phyloP scores from a whole-genome alignment of 805 yeast genomes.

The Teunomyces kruisii region DNA sequence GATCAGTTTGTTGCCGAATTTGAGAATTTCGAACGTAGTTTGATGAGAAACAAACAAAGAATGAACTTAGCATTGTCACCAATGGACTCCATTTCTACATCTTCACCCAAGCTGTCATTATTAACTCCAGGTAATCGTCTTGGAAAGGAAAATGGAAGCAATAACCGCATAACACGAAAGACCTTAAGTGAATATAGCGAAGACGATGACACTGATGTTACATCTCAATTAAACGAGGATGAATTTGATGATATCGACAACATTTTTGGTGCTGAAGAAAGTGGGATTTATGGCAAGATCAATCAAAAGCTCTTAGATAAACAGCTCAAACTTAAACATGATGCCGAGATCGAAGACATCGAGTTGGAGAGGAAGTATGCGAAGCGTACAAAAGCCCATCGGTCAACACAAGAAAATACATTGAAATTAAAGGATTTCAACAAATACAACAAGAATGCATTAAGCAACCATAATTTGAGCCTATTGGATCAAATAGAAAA shows the following conservation, averaged over 20 bases:
- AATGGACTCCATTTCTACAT: slow-evolving; percentile 23
- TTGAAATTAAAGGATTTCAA: slow-evolving; percentile 31
- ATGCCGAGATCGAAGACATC: slow-evolving; percentile 35
- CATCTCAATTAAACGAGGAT: slow-evolving; percentile 38
- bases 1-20: slow-evolving; percentile 8
- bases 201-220: slow-evolving; percentile 36
- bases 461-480: slow-evolving; percentile 10
- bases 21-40: slow-evolving; percentile 6
- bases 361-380: slow-evolving; percentile 23
- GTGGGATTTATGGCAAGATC: slow-evolving; percentile 32
- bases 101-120: slow-evolving; percentile 21
- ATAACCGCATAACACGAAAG: slow-evolving; percentile 15
- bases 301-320: slow-evolving; percentile 23
- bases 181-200: slow-evolving; percentile 40
- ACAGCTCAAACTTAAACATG: slow-evolving; percentile 23
- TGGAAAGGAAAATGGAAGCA: slow-evolving; percentile 2
- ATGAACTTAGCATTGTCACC: slow-evolving; percentile 14
- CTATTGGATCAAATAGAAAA: slow-evolving; percentile 25
- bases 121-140: slow-evolving; percentile 5
- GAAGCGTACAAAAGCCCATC: slow-evolving; percentile 3
- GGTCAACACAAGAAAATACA: slow-evolving; percentile 22
- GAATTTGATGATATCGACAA: slow-evolving; percentile 39
- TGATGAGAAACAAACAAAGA: not conserved
- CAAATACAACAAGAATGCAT: slow-evolving; percentile 5
- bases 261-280: slow-evolving; percentile 37